Conservation (phyloP, 1,139 yeast species). For the Sugiyamaella novakii region DNA sequence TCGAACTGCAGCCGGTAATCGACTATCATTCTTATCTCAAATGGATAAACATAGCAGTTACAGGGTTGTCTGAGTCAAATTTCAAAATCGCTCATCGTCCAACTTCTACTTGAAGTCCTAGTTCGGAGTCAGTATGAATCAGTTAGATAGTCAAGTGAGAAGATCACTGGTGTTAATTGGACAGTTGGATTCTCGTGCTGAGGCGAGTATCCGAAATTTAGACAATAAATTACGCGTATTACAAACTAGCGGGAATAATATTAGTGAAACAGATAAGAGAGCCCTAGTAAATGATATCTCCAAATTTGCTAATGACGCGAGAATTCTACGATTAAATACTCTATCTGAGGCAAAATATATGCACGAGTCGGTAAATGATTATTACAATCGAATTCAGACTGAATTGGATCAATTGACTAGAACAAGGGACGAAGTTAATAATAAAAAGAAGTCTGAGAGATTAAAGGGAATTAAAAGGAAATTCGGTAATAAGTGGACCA, state of each 20-base stretch:
- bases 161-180: conserved; percentile 23
- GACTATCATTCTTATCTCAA: background rate
- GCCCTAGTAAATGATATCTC: conserved; percentile 8
- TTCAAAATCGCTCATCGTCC: too few species aligned
- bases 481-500: background rate
- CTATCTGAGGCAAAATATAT: conserved; percentile 25
- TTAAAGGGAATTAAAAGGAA: background rate
- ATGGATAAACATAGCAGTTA: background rate
- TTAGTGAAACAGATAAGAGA: background rate
- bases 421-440: conserved; percentile 1
- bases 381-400: conserved; percentile 17
- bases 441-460: background rate
- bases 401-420: conserved; percentile 19
- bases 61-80: background rate
- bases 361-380: conserved; percentile 20
- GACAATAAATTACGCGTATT: conserved; percentile 12
- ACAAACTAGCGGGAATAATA: conserved; percentile 2
- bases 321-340: conserved; percentile 20
- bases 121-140: conserved; percentile 19
- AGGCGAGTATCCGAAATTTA: conserved; percentile 6
- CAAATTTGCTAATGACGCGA: conserved; percentile 11
- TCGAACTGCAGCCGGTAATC: too few species aligned
- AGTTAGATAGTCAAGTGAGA: conserved; percentile 21
- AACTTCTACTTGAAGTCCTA: too few species aligned
- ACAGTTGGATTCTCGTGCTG: conserved; percentile 20